Conservation (phyloP, 768 basidiomycete genomes). For the Suillus sp. region DNA sequence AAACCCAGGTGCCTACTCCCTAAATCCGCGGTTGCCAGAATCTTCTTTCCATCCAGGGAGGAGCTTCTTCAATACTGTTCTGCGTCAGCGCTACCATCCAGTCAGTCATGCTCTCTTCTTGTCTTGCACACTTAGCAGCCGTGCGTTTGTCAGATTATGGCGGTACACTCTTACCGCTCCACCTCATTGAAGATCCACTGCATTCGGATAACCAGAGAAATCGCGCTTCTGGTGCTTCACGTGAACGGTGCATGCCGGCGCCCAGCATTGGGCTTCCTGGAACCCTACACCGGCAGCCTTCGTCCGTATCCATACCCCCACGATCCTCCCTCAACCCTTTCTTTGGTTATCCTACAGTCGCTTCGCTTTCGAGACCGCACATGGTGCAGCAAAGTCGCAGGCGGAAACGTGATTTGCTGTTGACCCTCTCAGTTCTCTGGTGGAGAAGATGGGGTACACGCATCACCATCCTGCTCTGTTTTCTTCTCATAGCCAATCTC, state of each 20-base stretch:
- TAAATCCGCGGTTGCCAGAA: constrained; percentile 54
- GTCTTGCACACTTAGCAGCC: neutral
- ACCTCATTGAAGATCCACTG: constrained; percentile 53
- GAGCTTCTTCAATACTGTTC: constrained; percentile 61
- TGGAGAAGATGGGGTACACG: constrained; percentile 65
- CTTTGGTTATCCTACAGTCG: constrained; percentile 65
- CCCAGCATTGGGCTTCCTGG: neutral
- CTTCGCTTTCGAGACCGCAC: constrained; percentile 36
- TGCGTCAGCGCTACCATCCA: constrained; percentile 56
- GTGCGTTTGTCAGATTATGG: constrained; percentile 58
- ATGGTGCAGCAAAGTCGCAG: constrained; percentile 61
- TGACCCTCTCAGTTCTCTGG: constrained; percentile 62
- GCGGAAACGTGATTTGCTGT: constrained; percentile 66
- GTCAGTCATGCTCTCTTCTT: constrained; percentile 36
- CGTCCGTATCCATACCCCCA: constrained; percentile 41
- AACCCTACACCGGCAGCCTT: constrained; percentile 11
- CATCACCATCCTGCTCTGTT: constrained; percentile 38
- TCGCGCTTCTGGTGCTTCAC: neutral
- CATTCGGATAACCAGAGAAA: constrained; percentile 12
- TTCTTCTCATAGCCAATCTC: constrained; percentile 34
- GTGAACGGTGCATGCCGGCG: neutral
- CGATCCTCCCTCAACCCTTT: constrained; percentile 71
- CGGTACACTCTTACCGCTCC: constrained; percentile 56
- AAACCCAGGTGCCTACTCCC: constrained; percentile 62
- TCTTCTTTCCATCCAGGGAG: constrained; percentile 63